Evolutionary conservation across 208 protist species (phyloP).

Genomic region (Trypanosoma cruzi): DNA sequence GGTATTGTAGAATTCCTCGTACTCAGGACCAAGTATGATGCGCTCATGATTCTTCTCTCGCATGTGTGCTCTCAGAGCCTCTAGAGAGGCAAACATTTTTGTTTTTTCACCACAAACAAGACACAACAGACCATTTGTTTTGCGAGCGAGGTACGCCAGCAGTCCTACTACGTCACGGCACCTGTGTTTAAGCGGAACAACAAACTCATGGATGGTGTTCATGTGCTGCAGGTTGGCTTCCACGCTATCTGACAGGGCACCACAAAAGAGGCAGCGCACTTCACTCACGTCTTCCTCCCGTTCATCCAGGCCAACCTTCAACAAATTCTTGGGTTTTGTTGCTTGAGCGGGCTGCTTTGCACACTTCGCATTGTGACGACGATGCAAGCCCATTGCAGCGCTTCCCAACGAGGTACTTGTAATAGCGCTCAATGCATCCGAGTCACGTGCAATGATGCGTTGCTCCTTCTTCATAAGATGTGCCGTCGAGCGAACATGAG

Average conservation of each 20-base stretch:
- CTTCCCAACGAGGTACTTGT: conserved; percentile 86
- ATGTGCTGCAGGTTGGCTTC: conserved; percentile 75
- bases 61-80: conserved; percentile 88
- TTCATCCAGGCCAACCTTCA: conserved; percentile 63
- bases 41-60: conserved; percentile 77
- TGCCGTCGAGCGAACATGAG: conserved; percentile 89
- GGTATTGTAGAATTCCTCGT: conserved; percentile 83
- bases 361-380: conserved; percentile 82
- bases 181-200: conserved; percentile 67
- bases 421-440: conserved; percentile 75
- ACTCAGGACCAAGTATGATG: conserved; percentile 79
- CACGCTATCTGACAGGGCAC: conserved; percentile 41
- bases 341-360: conserved; percentile 11
- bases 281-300: conserved; percentile 82
- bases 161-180: conserved; percentile 68
- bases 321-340: conserved; percentile 16
- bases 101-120: conserved; percentile 89
- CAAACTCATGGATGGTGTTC: conserved; percentile 61
- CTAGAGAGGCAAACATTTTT: conserved; percentile 63
- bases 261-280: conserved; percentile 87
- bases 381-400: conserved; percentile 88
- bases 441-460: conserved; percentile 86
- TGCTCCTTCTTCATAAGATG: conserved; percentile 92
- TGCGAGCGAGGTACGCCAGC: conserved; percentile 81
- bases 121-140: conserved; percentile 88